Conservation (phyloP, 805 yeast species). For the Kodamaea restingae region DNA sequence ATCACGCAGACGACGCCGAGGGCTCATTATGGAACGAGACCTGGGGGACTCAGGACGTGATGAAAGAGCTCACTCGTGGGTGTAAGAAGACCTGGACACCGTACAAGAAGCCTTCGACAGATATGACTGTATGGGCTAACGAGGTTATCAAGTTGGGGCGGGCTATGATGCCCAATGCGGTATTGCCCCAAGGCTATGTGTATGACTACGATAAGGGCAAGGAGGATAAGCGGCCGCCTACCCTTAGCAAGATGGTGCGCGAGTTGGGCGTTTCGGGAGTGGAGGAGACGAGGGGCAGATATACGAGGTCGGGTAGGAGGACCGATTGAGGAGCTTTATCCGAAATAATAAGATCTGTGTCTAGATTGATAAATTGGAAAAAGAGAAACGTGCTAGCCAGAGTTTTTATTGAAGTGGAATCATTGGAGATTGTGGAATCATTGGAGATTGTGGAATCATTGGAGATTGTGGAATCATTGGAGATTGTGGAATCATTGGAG, state of each 20-base stretch:
- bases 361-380: too few species aligned
- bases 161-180: constrained; percentile 54
- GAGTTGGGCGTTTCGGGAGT: constrained; percentile 24
- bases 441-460: too few species aligned
- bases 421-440: too few species aligned
- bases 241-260: constrained; percentile 29
- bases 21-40: constrained; percentile 50
- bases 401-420: too few species aligned
- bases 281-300: constrained; percentile 30
- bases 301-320: constrained; percentile 34
- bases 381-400: too few species aligned
- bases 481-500: too few species aligned
- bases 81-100: constrained; percentile 66
- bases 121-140: constrained; percentile 58
- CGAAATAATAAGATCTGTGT: too few species aligned
- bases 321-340: too few species aligned
- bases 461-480: too few species aligned
- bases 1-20: constrained; percentile 36
- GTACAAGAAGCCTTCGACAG: constrained; percentile 48
- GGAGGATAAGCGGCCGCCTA: constrained; percentile 6
- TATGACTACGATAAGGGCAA: constrained; percentile 22
- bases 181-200: constrained; percentile 35
- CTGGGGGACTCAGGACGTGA: constrained; percentile 62
- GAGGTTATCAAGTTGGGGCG: constrained; percentile 61
- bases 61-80: constrained; percentile 63